Evolutionary conservation across 2,329 filamentous ascomycete species (phyloP).

Genomic region (Pseudocercospora fuligena): DNA sequence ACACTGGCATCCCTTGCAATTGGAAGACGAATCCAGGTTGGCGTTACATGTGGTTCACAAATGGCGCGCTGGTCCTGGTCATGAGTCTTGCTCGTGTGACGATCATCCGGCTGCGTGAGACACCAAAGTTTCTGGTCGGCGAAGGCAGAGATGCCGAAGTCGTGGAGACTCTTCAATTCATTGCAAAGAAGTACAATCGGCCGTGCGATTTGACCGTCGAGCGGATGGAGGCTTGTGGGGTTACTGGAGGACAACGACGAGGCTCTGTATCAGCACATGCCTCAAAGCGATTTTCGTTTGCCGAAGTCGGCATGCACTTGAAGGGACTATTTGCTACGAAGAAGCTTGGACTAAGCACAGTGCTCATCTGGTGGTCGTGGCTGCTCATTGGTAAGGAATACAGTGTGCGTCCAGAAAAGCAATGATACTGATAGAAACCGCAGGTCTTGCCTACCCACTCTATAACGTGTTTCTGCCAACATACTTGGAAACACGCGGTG

Average conservation of each 20-base stretch:
- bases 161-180: conserved; percentile 54
- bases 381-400: conserved; percentile 26
- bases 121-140: conserved; percentile 61
- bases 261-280: conserved; percentile 36
- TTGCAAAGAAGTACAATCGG: conserved; percentile 59
- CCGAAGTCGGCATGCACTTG: conserved; percentile 59
- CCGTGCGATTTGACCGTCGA: conserved; percentile 59
- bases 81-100: conserved; percentile 60
- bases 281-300: conserved; percentile 43
- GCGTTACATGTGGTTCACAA: conserved; percentile 62
- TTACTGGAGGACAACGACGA: conserved; percentile 31
- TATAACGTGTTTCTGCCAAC: conserved; percentile 74
- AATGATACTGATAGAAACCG: background rate
- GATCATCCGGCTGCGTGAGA: conserved; percentile 59
- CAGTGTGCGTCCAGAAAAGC: background rate
- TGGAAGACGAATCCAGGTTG: conserved; percentile 60
- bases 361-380: conserved; percentile 72
- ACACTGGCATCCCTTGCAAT: conserved; percentile 52
- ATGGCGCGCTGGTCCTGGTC: conserved; percentile 59
- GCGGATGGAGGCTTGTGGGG: conserved; percentile 53
- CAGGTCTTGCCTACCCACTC: conserved; percentile 71
- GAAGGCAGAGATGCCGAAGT: conserved; percentile 59
- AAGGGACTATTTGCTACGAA: conserved; percentile 67
- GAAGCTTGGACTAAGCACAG: conserved; percentile 64
- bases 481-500: conserved; percentile 67